Percentiles rank a stretch among this genome's conserved stretches.
These are phyloP conservation scores for Aegilops speltoides DNA, from an alignment of 176 grass and related monocot genomes.

Conservation along the genomic window DNA sequence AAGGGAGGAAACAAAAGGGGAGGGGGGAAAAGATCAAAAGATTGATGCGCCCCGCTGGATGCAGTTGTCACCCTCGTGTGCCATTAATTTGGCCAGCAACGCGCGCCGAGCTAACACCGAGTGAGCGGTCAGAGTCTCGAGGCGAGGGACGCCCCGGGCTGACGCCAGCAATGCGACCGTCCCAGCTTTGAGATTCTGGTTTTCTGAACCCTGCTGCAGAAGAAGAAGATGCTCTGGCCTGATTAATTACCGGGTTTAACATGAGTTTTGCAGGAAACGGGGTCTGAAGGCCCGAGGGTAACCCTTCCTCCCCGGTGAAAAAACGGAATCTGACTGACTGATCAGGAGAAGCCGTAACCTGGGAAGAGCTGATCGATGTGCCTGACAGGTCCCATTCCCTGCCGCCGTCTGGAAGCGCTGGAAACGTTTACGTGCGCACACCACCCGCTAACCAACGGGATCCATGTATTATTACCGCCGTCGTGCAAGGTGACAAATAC, in stretches of 20 bases:
- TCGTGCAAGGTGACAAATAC: not conserved
- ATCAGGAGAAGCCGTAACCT: not conserved
- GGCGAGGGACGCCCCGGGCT: not conserved
- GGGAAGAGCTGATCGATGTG: not conserved
- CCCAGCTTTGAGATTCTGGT: too few species aligned
- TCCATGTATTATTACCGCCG: not conserved
- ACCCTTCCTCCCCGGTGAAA: not conserved
- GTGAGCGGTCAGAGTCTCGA: not conserved
- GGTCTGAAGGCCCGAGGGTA: too few species aligned
- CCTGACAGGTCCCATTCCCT: not conserved
- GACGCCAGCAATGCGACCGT: not conserved
- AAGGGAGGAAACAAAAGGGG: not conserved
- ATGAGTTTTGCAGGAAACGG: too few species aligned
- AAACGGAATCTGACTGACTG: not conserved
- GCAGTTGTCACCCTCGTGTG: constrained; percentile 4
- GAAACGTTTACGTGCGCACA: not conserved
- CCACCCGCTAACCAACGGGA: not conserved
- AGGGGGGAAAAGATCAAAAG: not conserved
- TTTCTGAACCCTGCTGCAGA: too few species aligned
- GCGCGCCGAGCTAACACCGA: not conserved
- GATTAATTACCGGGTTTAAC: too few species aligned
- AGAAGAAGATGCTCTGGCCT: not conserved
- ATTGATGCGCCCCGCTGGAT: constrained; percentile 16
- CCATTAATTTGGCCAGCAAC: constrained; percentile 14
- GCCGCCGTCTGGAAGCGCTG: not conserved